phyloP scores from a whole-genome alignment of 2,329 filamentous ascomycete genomes.

The Hirsutella rhossiliensis region DNA sequence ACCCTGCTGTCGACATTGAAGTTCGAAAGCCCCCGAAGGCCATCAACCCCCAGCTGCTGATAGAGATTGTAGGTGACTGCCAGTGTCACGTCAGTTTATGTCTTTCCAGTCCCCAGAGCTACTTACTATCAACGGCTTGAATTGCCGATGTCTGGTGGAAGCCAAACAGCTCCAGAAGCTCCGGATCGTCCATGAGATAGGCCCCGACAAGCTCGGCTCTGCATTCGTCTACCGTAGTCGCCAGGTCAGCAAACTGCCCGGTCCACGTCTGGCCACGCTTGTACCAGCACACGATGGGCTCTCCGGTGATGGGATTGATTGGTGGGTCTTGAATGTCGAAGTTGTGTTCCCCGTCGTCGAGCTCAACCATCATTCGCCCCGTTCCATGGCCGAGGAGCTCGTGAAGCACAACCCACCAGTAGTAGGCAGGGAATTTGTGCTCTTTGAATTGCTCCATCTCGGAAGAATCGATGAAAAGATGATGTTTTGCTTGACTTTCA shows the following conservation, averaged over 20 bases:
- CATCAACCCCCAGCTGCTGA: too few relatives aligned
- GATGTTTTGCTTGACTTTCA: too few relatives aligned
- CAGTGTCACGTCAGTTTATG: too few relatives aligned
- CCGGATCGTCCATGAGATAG: constrained; percentile 29
- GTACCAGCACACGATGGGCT: constrained; percentile 46
- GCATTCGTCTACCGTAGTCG: constrained; percentile 49
- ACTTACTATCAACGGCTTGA: constrained; percentile 23
- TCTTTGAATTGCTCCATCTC: constrained; percentile 51
- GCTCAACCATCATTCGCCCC: constrained; percentile 48
- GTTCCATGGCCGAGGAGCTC: constrained; percentile 55
- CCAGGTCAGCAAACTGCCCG: constrained; percentile 44
- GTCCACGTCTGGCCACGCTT: constrained; percentile 53
- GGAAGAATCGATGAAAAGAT: constrained; percentile 34
- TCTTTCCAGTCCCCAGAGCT: not conserved
- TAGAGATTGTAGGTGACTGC: too few relatives aligned
- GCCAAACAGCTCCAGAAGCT: constrained; percentile 30
- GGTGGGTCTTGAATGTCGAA: constrained; percentile 47
- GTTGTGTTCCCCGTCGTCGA: constrained; percentile 39
- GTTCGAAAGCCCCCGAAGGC: too few relatives aligned
- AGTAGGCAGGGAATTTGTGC: constrained; percentile 54
- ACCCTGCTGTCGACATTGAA: too few relatives aligned
- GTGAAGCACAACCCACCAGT: constrained; percentile 62
- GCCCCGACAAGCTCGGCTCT: constrained; percentile 27
- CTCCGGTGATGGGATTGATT: constrained; percentile 38
- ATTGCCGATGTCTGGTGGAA: constrained; percentile 21